phyloP scores from a whole-genome alignment of 1,284 basidiomycete genomes.

The Ustilago cynodontis region DNA sequence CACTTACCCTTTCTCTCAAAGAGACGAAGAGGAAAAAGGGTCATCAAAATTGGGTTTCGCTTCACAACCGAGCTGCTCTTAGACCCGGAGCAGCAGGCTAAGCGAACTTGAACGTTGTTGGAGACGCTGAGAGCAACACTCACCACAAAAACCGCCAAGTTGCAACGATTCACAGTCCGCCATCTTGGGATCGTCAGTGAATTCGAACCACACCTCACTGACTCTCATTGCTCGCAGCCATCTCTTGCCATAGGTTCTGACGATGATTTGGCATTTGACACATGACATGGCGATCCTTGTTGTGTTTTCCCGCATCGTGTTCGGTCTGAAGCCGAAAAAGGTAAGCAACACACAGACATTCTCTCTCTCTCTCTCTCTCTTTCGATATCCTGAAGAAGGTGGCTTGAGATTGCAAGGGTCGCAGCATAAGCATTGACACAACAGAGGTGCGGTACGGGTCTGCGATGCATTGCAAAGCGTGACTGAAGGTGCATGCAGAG shows the following conservation, averaged over 20 bases:
- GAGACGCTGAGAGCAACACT: slow-evolving; percentile 1
- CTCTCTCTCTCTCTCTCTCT: too few species aligned
- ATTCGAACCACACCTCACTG: not conserved
- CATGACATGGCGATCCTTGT: not conserved
- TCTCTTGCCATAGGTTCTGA: not conserved
- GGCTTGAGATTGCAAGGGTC: not conserved
- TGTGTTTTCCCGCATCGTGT: not conserved
- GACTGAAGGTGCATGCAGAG: not conserved
- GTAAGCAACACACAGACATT: too few species aligned
- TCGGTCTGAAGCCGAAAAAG: not conserved
- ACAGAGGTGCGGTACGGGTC: not conserved
- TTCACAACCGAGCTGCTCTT: slow-evolving; percentile 5
- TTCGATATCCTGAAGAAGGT: not conserved
- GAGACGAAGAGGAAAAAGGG: not conserved
- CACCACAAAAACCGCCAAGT: slow-evolving; percentile 1
- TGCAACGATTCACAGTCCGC: slow-evolving; percentile 19
- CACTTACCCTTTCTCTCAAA: slow-evolving; percentile 6
- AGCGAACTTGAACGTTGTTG: not conserved
- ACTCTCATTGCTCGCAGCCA: not conserved
- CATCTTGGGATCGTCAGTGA: not conserved
- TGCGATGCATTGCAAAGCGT: slow-evolving; percentile 3
- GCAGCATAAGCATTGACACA: not conserved
- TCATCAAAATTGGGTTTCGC: slow-evolving; percentile 2
- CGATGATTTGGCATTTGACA: not conserved
- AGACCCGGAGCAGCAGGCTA: slow-evolving; percentile 18